Conservation (phyloP, 2,329 filamentous ascomycete species). For the Cytospora paraplurivora region DNA sequence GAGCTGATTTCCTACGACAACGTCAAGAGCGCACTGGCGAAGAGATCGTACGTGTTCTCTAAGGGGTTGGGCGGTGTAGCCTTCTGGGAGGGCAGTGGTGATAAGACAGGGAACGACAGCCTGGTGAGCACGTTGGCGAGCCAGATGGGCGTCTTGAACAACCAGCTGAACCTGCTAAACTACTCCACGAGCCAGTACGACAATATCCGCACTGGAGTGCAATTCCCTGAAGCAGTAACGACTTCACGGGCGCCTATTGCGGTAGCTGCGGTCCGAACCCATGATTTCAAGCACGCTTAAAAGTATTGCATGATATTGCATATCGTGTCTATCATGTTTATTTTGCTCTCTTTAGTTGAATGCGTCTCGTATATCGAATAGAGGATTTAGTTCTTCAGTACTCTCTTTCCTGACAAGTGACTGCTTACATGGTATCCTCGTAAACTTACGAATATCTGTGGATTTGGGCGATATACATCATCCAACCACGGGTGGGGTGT, state of each 20-base stretch:
- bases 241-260: background rate
- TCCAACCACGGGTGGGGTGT: too few species aligned
- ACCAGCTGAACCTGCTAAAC: conserved; percentile 52
- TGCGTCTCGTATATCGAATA: background rate
- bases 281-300: background rate
- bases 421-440: background rate
- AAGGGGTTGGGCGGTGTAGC: conserved; percentile 72
- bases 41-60: conserved; percentile 64
- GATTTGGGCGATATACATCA: too few species aligned
- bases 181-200: conserved; percentile 61
- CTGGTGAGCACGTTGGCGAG: conserved; percentile 58
- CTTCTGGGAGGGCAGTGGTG: conserved; percentile 82
- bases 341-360: background rate
- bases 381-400: too few species aligned
- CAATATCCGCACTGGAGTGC: conserved; percentile 50
- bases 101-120: conserved; percentile 55
- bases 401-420: background rate
- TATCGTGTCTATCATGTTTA: background rate
- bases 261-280: conserved; percentile 6
- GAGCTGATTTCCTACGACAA: conserved; percentile 74
- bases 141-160: conserved; percentile 52
- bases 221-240: conserved; percentile 18
- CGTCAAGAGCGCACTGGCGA: conserved; percentile 57
- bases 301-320: background rate
- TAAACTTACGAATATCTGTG: background rate